phyloP scores from a whole-genome alignment of 2,329 filamentous ascomycete genomes.

The Hypoxylon sp. region DNA sequence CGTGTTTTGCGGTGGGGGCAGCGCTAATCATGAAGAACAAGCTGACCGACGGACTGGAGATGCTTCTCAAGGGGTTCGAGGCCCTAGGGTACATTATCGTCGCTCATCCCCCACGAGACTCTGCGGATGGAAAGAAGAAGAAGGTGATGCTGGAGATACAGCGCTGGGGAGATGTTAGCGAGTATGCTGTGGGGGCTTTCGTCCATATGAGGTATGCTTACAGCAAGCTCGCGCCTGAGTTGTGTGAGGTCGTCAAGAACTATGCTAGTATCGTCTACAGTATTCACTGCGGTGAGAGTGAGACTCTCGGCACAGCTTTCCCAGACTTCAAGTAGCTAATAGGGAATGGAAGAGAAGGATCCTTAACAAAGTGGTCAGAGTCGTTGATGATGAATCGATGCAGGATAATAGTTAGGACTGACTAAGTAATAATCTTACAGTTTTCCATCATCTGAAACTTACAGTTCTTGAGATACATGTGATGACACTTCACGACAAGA shows the following conservation, averaged over 20 bases:
- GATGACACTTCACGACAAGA: no score
- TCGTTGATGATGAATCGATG: no score
- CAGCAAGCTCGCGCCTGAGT: slow-evolving; percentile 34
- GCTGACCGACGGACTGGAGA: slow-evolving; percentile 26
- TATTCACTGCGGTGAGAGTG: slow-evolving; percentile 42
- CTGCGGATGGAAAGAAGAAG: not conserved
- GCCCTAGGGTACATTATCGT: slow-evolving; percentile 41
- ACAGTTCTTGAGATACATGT: no score
- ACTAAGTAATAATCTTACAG: no score
- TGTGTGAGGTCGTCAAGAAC: slow-evolving; percentile 27
- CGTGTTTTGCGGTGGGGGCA: slow-evolving; percentile 32
- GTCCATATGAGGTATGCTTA: slow-evolving; percentile 30
- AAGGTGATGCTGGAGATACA: slow-evolving; percentile 30
- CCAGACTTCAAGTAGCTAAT: slow-evolving; percentile 34
- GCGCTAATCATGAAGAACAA: slow-evolving; percentile 1
- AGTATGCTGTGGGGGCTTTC: slow-evolving; percentile 24
- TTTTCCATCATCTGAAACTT: no score
- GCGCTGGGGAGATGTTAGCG: slow-evolving; percentile 38
- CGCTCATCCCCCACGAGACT: slow-evolving; percentile 10
- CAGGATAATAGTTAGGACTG: no score
- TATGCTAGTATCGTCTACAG: slow-evolving; percentile 40
- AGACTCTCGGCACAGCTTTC: slow-evolving; percentile 20
- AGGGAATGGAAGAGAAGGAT: no score
- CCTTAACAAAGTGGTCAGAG: no score
- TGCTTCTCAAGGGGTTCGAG: slow-evolving; percentile 39